These are phyloP conservation scores for Elaeis guineensis DNA, from an alignment of 176 grass and related monocot species.

Conservation along the genomic window DNA sequence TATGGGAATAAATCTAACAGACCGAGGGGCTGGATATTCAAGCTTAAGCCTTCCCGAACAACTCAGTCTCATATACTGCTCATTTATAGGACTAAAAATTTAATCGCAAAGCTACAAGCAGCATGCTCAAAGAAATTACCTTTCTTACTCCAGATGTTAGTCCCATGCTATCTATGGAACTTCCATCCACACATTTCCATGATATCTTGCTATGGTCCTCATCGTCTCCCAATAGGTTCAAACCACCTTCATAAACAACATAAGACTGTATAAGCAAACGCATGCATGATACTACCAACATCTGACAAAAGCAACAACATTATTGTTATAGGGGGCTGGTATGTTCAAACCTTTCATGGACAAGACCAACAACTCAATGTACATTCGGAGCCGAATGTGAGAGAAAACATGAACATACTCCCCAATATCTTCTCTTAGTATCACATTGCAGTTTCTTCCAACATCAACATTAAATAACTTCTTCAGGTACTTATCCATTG, in stretches of 20 bases:
- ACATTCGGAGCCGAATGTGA: slow-evolving; percentile 76
- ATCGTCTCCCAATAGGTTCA: slow-evolving; percentile 25
- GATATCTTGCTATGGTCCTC: slow-evolving; percentile 13
- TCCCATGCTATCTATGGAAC: slow-evolving; percentile 50
- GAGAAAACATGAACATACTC: slow-evolving; percentile 82
- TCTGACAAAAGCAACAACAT: not conserved
- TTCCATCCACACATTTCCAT: slow-evolving; percentile 45
- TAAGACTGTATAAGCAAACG: slow-evolving; percentile 5
- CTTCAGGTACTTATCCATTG: slow-evolving; percentile 67
- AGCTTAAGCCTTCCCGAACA: no score
- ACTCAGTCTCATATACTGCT: no score
- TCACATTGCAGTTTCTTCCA: slow-evolving; percentile 14
- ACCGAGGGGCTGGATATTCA: no score
- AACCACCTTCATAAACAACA: slow-evolving; percentile 34
- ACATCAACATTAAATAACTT: slow-evolving; percentile 34
- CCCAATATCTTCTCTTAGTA: slow-evolving; percentile 65
- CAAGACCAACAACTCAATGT: slow-evolving; percentile 79
- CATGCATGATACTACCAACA: not conserved
- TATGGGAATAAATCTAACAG: no score
- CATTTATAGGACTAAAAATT: no score
- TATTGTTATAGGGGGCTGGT: not conserved
- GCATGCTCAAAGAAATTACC: slow-evolving; percentile 26
- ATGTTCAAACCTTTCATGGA: slow-evolving; percentile 45
- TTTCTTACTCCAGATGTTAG: slow-evolving; percentile 84
- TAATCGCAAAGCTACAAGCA: no score